These are phyloP conservation scores for Cyberlindnera euphorbiae DNA, from an alignment of 805 yeast species.

Conservation along the genomic window DNA sequence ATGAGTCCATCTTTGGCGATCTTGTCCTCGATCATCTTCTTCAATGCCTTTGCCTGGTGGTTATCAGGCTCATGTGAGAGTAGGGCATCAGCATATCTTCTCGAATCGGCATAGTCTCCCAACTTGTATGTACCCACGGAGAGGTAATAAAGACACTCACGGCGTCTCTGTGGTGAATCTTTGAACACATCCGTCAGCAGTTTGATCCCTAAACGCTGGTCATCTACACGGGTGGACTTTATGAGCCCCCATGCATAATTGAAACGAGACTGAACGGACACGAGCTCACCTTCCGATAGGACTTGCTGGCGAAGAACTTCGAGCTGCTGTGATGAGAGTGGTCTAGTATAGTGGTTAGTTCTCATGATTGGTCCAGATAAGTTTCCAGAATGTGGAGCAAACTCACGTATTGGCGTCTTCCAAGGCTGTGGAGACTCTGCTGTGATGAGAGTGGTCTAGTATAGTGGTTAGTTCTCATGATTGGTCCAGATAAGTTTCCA, in stretches of 20 bases:
- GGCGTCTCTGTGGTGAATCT: constrained; percentile 74
- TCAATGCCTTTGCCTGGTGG: constrained; percentile 66
- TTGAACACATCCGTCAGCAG: constrained; percentile 65
- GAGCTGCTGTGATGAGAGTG: constrained; percentile 71
- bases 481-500: constrained; percentile 4
- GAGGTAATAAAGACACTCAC: constrained; percentile 86
- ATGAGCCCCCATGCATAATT: constrained; percentile 96
- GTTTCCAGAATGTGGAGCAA: constrained; percentile 3
- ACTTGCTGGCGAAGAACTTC: constrained; percentile 74
- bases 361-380: no score
- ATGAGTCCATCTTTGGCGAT: constrained; percentile 83
- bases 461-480: background rate
- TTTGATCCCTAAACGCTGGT: constrained; percentile 76
- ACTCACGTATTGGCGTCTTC: constrained; percentile 29
- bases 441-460: constrained; percentile 1
- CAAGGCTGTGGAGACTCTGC: constrained; percentile 21
- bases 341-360: no score
- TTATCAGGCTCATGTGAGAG: constrained; percentile 80
- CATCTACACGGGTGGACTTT: constrained; percentile 56
- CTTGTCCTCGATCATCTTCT: constrained; percentile 75
- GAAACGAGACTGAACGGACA: constrained; percentile 79
- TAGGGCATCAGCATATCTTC: constrained; percentile 77
- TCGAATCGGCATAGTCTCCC: constrained; percentile 82
- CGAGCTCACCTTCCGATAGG: constrained; percentile 72
- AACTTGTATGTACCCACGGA: constrained; percentile 84